Evolutionary conservation across 2,329 filamentous ascomycete species (phyloP), one percentile per base, ranked within the genome.

Genomic region (Fusarium globosum): DNA sequence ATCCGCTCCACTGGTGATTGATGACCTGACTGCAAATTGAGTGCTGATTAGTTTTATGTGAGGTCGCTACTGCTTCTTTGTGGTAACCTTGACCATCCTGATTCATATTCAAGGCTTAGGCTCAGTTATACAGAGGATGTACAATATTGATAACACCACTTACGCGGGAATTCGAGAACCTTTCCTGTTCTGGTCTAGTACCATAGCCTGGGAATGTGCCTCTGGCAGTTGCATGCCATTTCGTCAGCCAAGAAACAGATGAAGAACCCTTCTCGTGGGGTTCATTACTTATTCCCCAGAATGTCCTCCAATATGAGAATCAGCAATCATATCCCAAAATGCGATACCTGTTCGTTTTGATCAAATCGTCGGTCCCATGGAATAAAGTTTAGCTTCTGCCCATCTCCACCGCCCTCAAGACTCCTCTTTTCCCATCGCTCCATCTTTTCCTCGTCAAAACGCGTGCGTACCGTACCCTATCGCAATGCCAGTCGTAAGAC

Each of bases 401-500:
- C 11, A 0, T 9, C 0, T 6, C 30, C 56, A 68, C 65, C 65
- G 65, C 65, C 28, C 42, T 45, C 16, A 4, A 4, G 42, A 39
- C 65, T 68, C 65, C 65, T 68, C 64, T 68, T 68, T 68, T 61
- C 33, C n/a, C 48, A 33, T n/a, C 15, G 35, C 28, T 46, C 36
- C 56, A 68, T 68, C 42, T 46, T 46, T 36, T 52, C 38, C 41
- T 42, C 39, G 33, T 43, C 51, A 49, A 48, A 46, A 49, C 42
- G 21, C 46, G 33, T 35, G 20, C 14, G 41, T 39, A n/a, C 30
- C 65, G 49, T 68, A 63, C 30, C 65, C 49, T 68, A 63, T 68
- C 56, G 56, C 42, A 21, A 68, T 68, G 65, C 65, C 65, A 68
- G 64, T 68, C 23, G 53, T 68, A n/a, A 68, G 64, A 63, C 65